Conservation (phyloP, 805 yeast species). For the Barnettozyma botsteinii region DNA sequence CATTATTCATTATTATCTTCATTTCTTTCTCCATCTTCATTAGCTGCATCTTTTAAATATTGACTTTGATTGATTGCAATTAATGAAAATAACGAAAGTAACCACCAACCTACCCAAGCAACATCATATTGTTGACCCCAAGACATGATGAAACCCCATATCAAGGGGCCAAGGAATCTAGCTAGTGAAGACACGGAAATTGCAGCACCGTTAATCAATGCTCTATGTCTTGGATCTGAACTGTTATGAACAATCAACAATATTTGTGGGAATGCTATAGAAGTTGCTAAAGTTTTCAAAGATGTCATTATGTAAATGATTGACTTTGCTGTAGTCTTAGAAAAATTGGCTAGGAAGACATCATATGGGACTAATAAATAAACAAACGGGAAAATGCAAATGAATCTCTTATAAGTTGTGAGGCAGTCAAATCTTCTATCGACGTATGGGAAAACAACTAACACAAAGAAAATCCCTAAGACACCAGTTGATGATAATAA, state of each 20-base stretch:
- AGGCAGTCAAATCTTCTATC: constrained; percentile 20
- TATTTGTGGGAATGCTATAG: constrained; percentile 49
- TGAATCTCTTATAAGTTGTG: constrained; percentile 14
- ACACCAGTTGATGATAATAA: constrained; percentile 20
- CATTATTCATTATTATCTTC: background rate
- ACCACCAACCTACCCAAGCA: constrained; percentile 32
- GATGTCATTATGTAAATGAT: constrained; percentile 26
- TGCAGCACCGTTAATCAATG: constrained; percentile 53
- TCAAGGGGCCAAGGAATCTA: constrained; percentile 49
- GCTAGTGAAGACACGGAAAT: constrained; percentile 50
- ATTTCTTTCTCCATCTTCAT: constrained; percentile 3
- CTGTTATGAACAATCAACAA: constrained; percentile 49
- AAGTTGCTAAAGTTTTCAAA: constrained; percentile 34
- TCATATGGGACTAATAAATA: constrained; percentile 16
- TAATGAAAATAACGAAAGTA: constrained; percentile 22
- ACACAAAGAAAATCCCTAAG: constrained; percentile 15
- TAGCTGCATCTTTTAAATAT: constrained; percentile 23
- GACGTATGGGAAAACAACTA: constrained; percentile 17
- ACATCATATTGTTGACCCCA: constrained; percentile 28
- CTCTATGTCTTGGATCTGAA: constrained; percentile 48
- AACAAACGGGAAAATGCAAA: constrained; percentile 15
- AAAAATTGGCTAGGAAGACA: constrained; percentile 15
- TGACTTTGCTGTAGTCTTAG: constrained; percentile 17
- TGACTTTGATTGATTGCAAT: constrained; percentile 26
- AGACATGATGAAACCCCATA: constrained; percentile 46